Percentiles rank a stretch among this genome's conserved stretches.
Conservation (phyloP, 441 rosid species). For the Mallotus japonicus region DNA sequence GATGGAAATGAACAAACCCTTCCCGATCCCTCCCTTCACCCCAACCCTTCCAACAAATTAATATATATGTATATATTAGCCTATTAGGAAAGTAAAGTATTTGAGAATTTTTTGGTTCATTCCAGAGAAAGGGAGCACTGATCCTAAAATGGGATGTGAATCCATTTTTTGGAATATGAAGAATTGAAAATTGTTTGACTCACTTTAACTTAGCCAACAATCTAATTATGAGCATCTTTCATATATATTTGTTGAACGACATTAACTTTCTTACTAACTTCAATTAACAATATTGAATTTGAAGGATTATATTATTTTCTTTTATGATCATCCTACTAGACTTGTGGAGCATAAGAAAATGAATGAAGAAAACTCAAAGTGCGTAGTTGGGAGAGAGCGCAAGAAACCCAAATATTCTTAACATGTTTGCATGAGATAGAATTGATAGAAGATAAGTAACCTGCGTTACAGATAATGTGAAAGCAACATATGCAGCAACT, state of each 20-base stretch:
- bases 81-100: background rate
- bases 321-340: background rate
- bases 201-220: background rate
- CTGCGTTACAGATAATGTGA: constrained; percentile 90
- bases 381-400: background rate
- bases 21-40: background rate
- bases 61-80: background rate
- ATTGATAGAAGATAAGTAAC: constrained; percentile 39
- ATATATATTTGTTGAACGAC: too few relatives aligned
- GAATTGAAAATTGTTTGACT: background rate
- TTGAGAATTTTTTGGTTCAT: background rate
- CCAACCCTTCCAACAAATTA: background rate
- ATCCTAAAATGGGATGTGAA: background rate
- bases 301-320: too few relatives aligned
- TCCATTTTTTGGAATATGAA: background rate
- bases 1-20: background rate
- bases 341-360: background rate
- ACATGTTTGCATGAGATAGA: constrained; percentile 10
- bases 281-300: too few relatives aligned
- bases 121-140: background rate
- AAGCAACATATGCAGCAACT: constrained; percentile 69
- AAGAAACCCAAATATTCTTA: constrained; percentile 8
- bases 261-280: too few relatives aligned
- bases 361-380: background rate
- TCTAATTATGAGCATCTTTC: background rate